A percentile compares a stretch with the other conserved stretches of the same genome.
Conservation (phyloP, 2,329 filamentous ascomycete genomes). For the Coniochaeta sp. region DNA sequence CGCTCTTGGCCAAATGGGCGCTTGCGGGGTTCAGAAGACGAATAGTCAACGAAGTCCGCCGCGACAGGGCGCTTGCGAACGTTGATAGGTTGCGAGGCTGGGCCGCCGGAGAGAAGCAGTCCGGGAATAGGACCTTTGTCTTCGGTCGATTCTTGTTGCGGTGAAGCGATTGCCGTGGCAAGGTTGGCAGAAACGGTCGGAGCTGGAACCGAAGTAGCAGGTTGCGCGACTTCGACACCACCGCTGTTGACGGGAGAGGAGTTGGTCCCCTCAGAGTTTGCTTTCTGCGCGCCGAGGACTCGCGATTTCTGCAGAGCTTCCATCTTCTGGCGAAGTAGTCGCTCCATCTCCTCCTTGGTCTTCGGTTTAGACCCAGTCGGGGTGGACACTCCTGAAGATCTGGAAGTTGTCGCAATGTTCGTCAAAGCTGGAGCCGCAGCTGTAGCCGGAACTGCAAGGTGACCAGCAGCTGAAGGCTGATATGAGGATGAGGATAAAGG, state of each 20-base stretch:
- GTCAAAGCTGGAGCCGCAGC: conserved; percentile 8
- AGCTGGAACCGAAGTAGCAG: neutral
- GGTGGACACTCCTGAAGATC: conserved; percentile 1
- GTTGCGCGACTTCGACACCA: conserved; percentile 5
- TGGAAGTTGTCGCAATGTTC: neutral
- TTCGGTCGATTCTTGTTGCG: neutral
- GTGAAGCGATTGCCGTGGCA: neutral
- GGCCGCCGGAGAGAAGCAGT: conserved; percentile 12
- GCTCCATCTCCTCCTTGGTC: conserved; percentile 63
- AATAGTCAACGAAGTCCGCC: conserved; percentile 60
- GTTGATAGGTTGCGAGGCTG: conserved; percentile 11
- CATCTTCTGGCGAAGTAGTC: conserved; percentile 68
- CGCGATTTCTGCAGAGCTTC: conserved; percentile 62
- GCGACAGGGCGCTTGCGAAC: conserved; percentile 47
- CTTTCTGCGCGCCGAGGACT: conserved; percentile 31
- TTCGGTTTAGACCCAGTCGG: conserved; percentile 24
- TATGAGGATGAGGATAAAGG: neutral
- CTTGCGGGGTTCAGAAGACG: conserved; percentile 37
- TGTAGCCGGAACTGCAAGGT: conserved; percentile 5
- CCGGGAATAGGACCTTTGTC: conserved; percentile 8
- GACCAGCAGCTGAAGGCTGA: neutral
- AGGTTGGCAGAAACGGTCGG: neutral
- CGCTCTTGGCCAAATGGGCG: conserved; percentile 55
- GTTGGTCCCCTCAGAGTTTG: conserved; percentile 18
- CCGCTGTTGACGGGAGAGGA: conserved; percentile 5